Base-by-base conservation (phyloP, 1,284 basidiomycete genomes). In the Lentinus polychrous region DNA sequence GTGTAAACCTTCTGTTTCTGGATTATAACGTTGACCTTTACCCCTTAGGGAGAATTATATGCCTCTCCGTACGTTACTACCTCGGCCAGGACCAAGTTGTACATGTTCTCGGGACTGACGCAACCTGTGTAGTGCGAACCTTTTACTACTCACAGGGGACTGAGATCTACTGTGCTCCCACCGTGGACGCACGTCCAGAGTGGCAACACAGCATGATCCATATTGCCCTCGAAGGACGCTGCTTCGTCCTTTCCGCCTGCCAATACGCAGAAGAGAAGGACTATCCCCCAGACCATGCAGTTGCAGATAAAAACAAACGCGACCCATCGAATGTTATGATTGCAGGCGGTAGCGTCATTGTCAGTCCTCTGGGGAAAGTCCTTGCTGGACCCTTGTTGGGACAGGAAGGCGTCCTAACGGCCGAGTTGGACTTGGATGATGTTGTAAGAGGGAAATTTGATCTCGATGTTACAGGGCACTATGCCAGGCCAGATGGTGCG, bases 171-270 rank as follows among this genome's bases (percentile, higher is more conserved):
- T 83, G 79, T 57, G 83, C 79, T 0, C 83, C 83, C 0, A 86
- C 83, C 1, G 85, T 87, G 22, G 87, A 90, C 58, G 70, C 74
- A 2, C 70, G 86, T 10, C 73, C 75, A 1, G 72, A 67, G 1
- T 89, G 85, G 85, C 71, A 75, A 51, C 69, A 71, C 48, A 76
- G 78, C 1, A 86, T 89, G 83, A 65, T 72, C 45, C 84, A 87
- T 59, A 84, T 90, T 45, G 86, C 86, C 1, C 67, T 83, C 45
- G 86, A 90, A 64, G 87, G 86, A 1, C 74, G 86, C 20, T 86
- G 83, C 65, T 88, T 85, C 61, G 87, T 89, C 36, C 66, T 86
- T 22, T 75, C 79, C 14, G 79, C 75, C 14, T 86, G 77, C 59
- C 85, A 84, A 58, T 83, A 72, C 58, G 74, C 79, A 0, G 72